Evolutionary conservation across 768 basidiomycete species (phyloP).

Genomic region (Termitomyces sp.): DNA sequence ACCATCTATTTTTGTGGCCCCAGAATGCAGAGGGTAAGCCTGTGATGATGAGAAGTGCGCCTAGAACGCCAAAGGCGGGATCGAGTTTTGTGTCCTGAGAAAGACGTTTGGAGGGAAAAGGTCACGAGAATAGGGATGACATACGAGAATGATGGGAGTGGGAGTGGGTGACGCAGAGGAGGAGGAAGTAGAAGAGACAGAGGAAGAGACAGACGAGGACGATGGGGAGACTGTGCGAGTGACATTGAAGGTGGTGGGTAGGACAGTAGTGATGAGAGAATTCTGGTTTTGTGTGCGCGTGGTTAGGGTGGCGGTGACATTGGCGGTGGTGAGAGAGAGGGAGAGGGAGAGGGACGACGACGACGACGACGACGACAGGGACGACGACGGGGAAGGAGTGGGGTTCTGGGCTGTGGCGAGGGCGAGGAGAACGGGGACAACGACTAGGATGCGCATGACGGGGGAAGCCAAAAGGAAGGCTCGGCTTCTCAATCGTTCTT

Average conservation of each 20-base stretch:
- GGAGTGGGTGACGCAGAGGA: conserved; percentile 45
- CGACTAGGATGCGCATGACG: conserved; percentile 9
- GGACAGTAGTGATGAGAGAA: conserved; percentile 46
- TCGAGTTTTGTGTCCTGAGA: conserved; percentile 65
- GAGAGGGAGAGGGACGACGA: conserved; percentile 25
- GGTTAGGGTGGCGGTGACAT: conserved; percentile 43
- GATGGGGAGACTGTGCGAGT: conserved; percentile 53
- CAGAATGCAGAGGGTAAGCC: conserved; percentile 88
- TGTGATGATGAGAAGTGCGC: conserved; percentile 83
- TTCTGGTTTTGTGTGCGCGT: conserved; percentile 45
- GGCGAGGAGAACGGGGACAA: conserved; percentile 15
- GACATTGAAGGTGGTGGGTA: conserved; percentile 63
- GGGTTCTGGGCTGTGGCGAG: not conserved
- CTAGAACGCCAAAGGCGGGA: conserved; percentile 87
- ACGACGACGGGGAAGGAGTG: conserved; percentile 15
- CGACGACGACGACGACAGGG: conserved; percentile 16
- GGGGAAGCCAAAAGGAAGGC: not conserved
- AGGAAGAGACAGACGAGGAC: conserved; percentile 32
- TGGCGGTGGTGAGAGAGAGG: conserved; percentile 52
- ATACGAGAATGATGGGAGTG: conserved; percentile 38
- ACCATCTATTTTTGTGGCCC: conserved; percentile 97
- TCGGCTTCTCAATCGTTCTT: not conserved
- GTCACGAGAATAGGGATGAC: conserved; percentile 8
- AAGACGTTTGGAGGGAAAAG: conserved; percentile 20
- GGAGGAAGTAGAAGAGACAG: conserved; percentile 32